Percentiles rank a stretch among this genome's conserved stretches.
Conservation (phyloP, 257 asterid genomes). For the Anisodus tanguticus region DNA sequence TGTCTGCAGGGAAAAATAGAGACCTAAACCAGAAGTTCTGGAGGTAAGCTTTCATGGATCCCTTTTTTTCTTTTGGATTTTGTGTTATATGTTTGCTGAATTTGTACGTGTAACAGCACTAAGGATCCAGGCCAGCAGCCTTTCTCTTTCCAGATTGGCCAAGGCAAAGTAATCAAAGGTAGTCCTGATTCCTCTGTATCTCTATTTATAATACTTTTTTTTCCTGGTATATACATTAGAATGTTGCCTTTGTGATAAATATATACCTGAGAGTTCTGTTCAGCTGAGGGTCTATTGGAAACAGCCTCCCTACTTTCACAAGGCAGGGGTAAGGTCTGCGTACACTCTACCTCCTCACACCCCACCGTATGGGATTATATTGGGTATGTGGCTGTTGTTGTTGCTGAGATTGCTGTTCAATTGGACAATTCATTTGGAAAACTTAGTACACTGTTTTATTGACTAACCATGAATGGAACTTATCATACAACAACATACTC, state of each 20-base stretch:
- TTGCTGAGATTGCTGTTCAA: not conserved
- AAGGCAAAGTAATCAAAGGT: constrained; percentile 92
- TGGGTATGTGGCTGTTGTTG: too few relatives aligned
- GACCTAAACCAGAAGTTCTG: constrained; percentile 75
- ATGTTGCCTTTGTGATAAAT: not conserved
- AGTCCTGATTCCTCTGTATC: constrained; percentile 23
- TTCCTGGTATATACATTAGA: not conserved
- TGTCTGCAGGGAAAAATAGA: constrained; percentile 63
- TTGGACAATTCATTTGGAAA: not conserved
- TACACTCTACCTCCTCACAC: too few relatives aligned
- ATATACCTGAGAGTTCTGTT: not conserved
- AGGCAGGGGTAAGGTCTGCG: too few relatives aligned
- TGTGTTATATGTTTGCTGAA: constrained; percentile 14
- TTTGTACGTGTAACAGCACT: constrained; percentile 60
- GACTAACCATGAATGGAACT: not conserved
- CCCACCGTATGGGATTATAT: too few relatives aligned
- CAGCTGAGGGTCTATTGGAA: too few relatives aligned
- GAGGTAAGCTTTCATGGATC: constrained; percentile 56
- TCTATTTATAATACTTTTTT: constrained; percentile 38
- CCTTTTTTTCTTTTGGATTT: too few relatives aligned
- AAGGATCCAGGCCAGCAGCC: constrained; percentile 97
- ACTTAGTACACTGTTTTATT: not conserved
- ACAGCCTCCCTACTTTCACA: too few relatives aligned
- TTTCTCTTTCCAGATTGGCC: constrained; percentile 79
- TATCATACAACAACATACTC: not conserved